Conservation (phyloP, 2,329 filamentous ascomycete genomes). For the Byssothecium circinans region DNA sequence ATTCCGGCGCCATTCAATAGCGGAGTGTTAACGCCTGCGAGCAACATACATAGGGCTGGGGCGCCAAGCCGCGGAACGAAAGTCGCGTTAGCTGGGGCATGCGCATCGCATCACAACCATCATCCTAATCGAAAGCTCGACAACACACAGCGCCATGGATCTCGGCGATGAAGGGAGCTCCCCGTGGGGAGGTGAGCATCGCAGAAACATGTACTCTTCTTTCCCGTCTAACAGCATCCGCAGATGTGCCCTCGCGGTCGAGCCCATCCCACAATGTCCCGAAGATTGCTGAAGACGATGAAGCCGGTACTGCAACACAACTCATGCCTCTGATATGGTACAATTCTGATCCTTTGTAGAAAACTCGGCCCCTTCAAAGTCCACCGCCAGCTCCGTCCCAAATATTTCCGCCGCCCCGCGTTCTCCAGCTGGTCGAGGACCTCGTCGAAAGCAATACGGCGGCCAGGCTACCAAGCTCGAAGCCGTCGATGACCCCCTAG, state of each 20-base stretch:
- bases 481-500: slow-evolving; percentile 74
- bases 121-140: slow-evolving; percentile 9
- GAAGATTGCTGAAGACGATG: slow-evolving; percentile 41
- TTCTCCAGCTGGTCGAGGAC: slow-evolving; percentile 53
- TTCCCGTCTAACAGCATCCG: slow-evolving; percentile 9
- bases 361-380: slow-evolving; percentile 17
- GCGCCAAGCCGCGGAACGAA: slow-evolving; percentile 11
- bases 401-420: slow-evolving; percentile 48
- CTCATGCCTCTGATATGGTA: not conserved
- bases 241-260: slow-evolving; percentile 53
- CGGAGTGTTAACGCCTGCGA: too few species aligned
- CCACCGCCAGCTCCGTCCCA: slow-evolving; percentile 31
- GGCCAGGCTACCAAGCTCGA: slow-evolving; percentile 78
- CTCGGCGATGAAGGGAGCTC: slow-evolving; percentile 47
- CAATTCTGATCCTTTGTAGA: slow-evolving; percentile 11
- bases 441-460: slow-evolving; percentile 62
- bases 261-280: slow-evolving; percentile 42
- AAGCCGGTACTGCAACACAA: slow-evolving; percentile 19
- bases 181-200: slow-evolving; percentile 45
- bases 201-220: not conserved
- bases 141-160: slow-evolving; percentile 39
- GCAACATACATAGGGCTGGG: not conserved
- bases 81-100: not conserved
- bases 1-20: too few species aligned
- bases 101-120: slow-evolving; percentile 8